These are phyloP conservation scores for Pestalotiopsis fici DNA, from an alignment of 2,329 filamentous ascomycete genomes.

Conservation along the genomic window DNA sequence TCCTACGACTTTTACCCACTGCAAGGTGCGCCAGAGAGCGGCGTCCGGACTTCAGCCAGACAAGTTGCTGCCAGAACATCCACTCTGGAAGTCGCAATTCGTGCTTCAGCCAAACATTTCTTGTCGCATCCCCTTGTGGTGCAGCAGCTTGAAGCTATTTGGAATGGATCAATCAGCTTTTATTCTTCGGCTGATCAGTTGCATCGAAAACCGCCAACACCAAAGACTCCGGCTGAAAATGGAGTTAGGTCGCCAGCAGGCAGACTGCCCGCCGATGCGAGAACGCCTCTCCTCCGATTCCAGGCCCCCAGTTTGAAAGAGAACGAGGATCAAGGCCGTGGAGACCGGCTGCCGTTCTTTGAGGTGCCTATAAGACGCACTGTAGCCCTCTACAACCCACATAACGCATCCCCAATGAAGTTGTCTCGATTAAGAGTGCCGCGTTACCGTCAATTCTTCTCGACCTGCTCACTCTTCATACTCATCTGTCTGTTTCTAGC, in stretches of 20 bases:
- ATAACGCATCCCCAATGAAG: slow-evolving; percentile 88
- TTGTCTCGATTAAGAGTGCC: slow-evolving; percentile 88
- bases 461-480: slow-evolving; percentile 82
- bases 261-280: slow-evolving; percentile 38
- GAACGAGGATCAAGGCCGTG: slow-evolving; percentile 22
- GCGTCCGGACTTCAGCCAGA: slow-evolving; percentile 36
- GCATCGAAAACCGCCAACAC: slow-evolving; percentile 59
- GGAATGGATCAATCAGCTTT: slow-evolving; percentile 94
- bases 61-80: slow-evolving; percentile 75
- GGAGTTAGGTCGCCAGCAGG: slow-evolving; percentile 23
- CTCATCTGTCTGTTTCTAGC: slow-evolving; percentile 84
- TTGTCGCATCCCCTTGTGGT: slow-evolving; percentile 89
- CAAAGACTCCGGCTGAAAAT: slow-evolving; percentile 12
- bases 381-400: slow-evolving; percentile 85
- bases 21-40: slow-evolving; percentile 67
- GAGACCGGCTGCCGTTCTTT: slow-evolving; percentile 25
- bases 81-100: slow-evolving; percentile 89
- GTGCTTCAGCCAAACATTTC: slow-evolving; percentile 89
- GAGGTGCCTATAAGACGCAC: slow-evolving; percentile 62
- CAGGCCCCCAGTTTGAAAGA: slow-evolving; percentile 28
- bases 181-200: slow-evolving; percentile 85
- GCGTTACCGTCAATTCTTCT: slow-evolving; percentile 87
- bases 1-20: slow-evolving; percentile 95
- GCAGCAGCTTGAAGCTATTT: slow-evolving; percentile 94
- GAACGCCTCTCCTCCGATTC: slow-evolving; percentile 53